Evolutionary conservation across 176 grass and related monocot genomes (phyloP).

Genomic region (Zea luxurians): DNA sequence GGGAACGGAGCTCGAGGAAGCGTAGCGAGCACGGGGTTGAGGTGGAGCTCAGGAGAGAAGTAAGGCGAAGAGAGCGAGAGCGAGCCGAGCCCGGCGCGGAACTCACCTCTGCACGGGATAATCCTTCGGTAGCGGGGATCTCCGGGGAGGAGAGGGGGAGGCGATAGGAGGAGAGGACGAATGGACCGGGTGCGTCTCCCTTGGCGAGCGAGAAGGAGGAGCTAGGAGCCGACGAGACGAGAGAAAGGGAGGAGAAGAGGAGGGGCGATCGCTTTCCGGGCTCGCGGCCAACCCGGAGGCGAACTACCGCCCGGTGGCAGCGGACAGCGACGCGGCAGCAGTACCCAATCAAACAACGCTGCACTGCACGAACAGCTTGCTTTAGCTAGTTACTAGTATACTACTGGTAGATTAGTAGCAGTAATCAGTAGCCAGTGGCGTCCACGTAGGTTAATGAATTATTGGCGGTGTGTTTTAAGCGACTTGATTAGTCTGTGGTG

Average conservation of each 20-base stretch:
- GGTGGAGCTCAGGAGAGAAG: neutral
- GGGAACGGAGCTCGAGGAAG: neutral
- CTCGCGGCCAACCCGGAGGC: conserved; percentile 48
- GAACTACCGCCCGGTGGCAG: conserved; percentile 54
- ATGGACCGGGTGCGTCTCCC: neutral
- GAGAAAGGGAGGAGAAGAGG: neutral
- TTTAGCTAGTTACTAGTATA: too few relatives aligned
- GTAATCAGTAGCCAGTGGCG: too few relatives aligned
- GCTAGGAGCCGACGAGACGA: neutral
- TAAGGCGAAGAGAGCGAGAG: neutral
- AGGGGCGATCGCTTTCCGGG: conserved; percentile 48
- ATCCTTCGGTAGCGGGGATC: neutral
- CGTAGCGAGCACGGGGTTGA: neutral
- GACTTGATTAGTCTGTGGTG: too few relatives aligned
- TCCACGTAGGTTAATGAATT: too few relatives aligned
- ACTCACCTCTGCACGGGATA: conserved; percentile 28
- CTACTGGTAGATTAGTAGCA: neutral
- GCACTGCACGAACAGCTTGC: conserved; percentile 29
- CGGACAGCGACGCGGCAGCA: conserved; percentile 44
- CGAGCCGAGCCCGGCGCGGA: neutral
- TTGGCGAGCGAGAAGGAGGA: neutral
- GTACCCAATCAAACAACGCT: conserved; percentile 48
- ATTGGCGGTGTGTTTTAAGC: too few relatives aligned
- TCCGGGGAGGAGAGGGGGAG: neutral
- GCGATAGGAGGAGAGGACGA: neutral